Base-by-base conservation (phyloP, 1,284 basidiomycete species). In the Phylloporus gajari region DNA sequence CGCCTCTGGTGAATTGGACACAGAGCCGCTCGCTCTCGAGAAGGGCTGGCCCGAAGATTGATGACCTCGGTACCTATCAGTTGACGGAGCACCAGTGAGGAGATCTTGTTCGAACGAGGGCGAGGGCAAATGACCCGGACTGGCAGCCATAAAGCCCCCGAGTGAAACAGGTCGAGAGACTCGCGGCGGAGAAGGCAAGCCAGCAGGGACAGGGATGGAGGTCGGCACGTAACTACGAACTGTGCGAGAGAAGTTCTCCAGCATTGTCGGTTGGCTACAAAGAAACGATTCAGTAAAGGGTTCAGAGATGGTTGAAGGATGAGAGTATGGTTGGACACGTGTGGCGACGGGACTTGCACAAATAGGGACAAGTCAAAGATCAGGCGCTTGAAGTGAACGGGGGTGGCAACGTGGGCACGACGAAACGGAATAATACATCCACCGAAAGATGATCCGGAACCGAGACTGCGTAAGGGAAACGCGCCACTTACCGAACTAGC, bases 161-260 rank as follows among this genome's bases (percentile, higher is more conserved):
- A 86, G 86, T 0, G 86, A 87, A 25, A 88, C 78, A 0, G 87
- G 89, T 30, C 85, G 82, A 19, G 88, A 90, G 44, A 88, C 85
- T 23, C 85, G 84, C 0, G 88, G 87, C 1, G 88, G 86, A 15
- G 87, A 86, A 17, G 89, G 86, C 3, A 83, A 82, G 1, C 86
- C 85, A 12, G 83, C 81, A 1, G 88, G 86, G 44, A 88, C 84
- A n/a, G 86, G 82, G 56, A 89, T 85, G 17, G 87, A 86, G 27
- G 87, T 84, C 3, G 88, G 89, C 27, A 91, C 86, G 68, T 90
- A 90, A 73, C 81, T 86, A 64, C 87, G 86, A 46, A 90, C 81
- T 3, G 87, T 84, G 30, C 86, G 85, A 23, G 89, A 89, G 75
- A 90, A 84, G 48, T 83, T 83, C 77, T 89, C 86, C 23, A 90